phyloP scores from a whole-genome alignment of 495 filamentous ascomycete genomes.

The Annulohypoxylon moriforme region DNA sequence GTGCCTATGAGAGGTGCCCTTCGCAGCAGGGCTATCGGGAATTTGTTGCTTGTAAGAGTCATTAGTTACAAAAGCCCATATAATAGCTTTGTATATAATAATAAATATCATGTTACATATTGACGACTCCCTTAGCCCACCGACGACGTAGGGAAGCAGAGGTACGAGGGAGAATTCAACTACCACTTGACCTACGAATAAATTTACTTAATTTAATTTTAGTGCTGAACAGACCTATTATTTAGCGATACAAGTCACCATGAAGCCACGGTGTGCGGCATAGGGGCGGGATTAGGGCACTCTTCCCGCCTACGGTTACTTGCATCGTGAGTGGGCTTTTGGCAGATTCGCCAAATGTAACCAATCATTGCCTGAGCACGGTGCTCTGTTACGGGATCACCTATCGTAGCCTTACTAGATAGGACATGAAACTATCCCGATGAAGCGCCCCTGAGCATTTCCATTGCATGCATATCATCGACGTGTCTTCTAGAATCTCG shows the following conservation, averaged over 20 bases:
- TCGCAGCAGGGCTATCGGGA: constrained; percentile 39
- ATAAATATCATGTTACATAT: constrained; percentile 5
- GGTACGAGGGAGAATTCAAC: neutral
- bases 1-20: constrained; percentile 29
- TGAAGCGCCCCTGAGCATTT: constrained; percentile 33
- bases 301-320: constrained; percentile 43
- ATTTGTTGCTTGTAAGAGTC: constrained; percentile 38
- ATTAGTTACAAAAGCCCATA: neutral
- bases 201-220: neutral
- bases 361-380: constrained; percentile 38
- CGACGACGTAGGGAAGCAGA: neutral
- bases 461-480: constrained; percentile 35
- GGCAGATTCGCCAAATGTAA: constrained; percentile 44
- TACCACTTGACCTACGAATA: neutral
- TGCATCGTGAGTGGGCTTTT: constrained; percentile 45
- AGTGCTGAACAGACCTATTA: constrained; percentile 28
- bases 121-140: neutral
- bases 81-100: neutral
- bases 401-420: constrained; percentile 37
- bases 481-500: constrained; percentile 47
- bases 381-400: constrained; percentile 27
- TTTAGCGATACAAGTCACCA: constrained; percentile 38
- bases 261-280: constrained; percentile 43
- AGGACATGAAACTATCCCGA: constrained; percentile 35
- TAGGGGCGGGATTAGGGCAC: constrained; percentile 43